phyloP scores from a whole-genome alignment of 345 rosid species.

The Geranium brycei region DNA sequence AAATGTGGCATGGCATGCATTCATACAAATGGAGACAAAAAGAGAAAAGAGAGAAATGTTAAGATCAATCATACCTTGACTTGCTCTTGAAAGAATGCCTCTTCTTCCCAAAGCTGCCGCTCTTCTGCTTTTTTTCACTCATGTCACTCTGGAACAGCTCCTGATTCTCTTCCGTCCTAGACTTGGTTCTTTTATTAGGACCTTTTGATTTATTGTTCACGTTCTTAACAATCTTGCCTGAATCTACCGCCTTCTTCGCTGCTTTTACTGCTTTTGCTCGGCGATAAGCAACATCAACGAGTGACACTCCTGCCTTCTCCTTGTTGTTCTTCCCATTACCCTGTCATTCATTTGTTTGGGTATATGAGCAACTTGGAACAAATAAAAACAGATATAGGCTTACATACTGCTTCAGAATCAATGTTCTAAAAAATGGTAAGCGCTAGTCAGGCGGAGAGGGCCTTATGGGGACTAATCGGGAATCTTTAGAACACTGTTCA shows the following conservation, averaged over 20 bases:
- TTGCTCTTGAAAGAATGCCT: slow-evolving; percentile 87
- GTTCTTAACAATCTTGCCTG: slow-evolving; percentile 48
- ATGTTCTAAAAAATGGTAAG: too few species aligned
- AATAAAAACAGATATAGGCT: background rate
- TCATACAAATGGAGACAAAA: background rate
- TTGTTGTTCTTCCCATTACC: slow-evolving; percentile 36
- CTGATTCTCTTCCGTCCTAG: slow-evolving; percentile 64
- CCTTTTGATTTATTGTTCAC: slow-evolving; percentile 32
- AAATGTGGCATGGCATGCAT: background rate
- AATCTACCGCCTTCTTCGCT: slow-evolving; percentile 51
- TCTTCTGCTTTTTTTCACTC: slow-evolving; percentile 55
- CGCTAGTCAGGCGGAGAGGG: too few species aligned
- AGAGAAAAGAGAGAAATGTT: background rate
- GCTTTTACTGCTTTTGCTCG: slow-evolving; percentile 85
- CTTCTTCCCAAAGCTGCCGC: slow-evolving; percentile 27
- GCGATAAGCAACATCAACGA: slow-evolving; percentile 67
- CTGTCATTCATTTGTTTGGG: slow-evolving; percentile 16
- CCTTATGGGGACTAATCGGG: too few species aligned
- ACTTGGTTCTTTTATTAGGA: slow-evolving; percentile 32
- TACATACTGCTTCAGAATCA: background rate
- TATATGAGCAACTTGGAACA: background rate
- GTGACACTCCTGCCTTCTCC: slow-evolving; percentile 54
- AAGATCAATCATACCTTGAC: slow-evolving; percentile 41
- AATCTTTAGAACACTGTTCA: too few species aligned
- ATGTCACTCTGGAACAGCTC: slow-evolving; percentile 76